Evolutionary conservation across 768 basidiomycete species (phyloP), one percentile per base, ranked within the genome.

Genomic region (Tulasnella calospora): DNA sequence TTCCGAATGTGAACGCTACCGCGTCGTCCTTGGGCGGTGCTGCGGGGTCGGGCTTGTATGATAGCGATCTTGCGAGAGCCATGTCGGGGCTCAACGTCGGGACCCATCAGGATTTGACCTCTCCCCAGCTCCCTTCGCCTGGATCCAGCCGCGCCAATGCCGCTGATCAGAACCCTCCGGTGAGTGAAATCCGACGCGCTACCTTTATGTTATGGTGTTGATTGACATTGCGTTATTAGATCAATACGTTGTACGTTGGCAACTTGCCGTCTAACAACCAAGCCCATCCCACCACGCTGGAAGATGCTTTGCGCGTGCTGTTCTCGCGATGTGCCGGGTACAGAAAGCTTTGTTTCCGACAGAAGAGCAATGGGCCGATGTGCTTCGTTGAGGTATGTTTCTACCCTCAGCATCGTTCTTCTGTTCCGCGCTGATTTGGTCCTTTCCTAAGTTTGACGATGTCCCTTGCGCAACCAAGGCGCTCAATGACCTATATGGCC

Each of bases 241-340:
- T 98, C 85, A 98, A 98, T 82, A 99, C 98, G 0, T 87, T 99
- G n/a, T 99, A 99, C 83, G 96, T 99, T n/a, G 98, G 98, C 69
- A 98, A 98, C 82, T 85, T 99, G 79, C 98, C 97, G 2, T 94
- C 93, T 6, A 89, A 92, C 41, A 89, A 91, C 33, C 88, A 91
- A 23, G 89, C 92, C 8, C 94, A 47, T 89, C 91, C 70, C 92
- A 92, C 81, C 90, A 91, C 82, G 33, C 88, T 99, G 2, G 96
- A 99, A 84, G 94, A 96, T 78, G 91, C 90, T 44, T 87, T 99
- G 35, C 88, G 95, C 78, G 90, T 91, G 51, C 86, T 98, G 71
- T 99, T 99, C 84, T 88, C 89, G 38, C 87, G 87, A 40, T 92
- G 91, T 61, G 88, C 90, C 4, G 98, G 98, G 2, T 99, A 91